phyloP scores from a whole-genome alignment of 331 rosid genomes.

The Ulmus americana region DNA sequence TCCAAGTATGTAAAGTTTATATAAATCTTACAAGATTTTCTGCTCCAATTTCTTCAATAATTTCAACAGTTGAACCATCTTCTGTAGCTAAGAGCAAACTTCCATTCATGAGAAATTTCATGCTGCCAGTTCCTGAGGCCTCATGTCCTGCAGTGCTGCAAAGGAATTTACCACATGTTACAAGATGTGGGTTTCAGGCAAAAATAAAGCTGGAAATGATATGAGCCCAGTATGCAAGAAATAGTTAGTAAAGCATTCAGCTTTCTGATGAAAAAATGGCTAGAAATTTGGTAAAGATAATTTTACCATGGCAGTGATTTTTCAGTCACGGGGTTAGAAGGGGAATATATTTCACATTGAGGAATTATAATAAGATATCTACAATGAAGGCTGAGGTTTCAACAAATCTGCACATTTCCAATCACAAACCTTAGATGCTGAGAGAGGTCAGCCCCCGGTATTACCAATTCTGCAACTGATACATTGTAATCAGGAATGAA shows the following conservation, averaged over 20 bases:
- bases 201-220: neutral
- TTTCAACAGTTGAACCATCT: constrained; percentile 69
- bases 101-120: constrained; percentile 78
- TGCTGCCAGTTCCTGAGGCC: constrained; percentile 76
- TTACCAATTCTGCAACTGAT: constrained; percentile 74
- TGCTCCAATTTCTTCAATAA: constrained; percentile 61
- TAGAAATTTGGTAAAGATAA: neutral
- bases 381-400: neutral
- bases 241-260: neutral
- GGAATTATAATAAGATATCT: neutral
- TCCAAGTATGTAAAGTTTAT: neutral
- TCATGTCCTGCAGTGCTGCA: constrained; percentile 76
- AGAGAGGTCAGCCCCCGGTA: constrained; percentile 77
- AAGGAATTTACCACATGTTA: constrained; percentile 14
- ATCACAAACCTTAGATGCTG: constrained; percentile 59
- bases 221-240: neutral
- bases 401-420: constrained; percentile 7
- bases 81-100: constrained; percentile 64
- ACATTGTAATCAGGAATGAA: constrained; percentile 75
- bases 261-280: neutral
- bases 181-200: neutral
- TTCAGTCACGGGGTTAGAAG: neutral
- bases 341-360: neutral
- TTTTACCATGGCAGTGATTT: neutral
- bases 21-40: constrained; percentile 48